Evolutionary conservation across 2,329 filamentous ascomycete species (phyloP).

Genomic region (Allantophomopsis lycopodina): DNA sequence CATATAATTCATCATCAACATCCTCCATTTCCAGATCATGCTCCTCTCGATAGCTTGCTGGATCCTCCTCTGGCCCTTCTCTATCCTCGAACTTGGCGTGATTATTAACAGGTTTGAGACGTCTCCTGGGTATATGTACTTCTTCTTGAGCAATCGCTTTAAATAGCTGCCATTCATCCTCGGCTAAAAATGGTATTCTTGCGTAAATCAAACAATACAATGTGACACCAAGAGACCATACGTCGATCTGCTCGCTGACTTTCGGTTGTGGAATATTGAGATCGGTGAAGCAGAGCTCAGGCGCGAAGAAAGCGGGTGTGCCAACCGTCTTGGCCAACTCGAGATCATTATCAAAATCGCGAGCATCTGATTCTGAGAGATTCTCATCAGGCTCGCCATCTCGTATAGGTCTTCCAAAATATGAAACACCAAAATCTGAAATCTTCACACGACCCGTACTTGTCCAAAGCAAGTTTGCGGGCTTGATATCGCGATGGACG

Average conservation of each 20-base stretch:
- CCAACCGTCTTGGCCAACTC: conserved; percentile 98
- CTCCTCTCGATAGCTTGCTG: conserved; percentile 53
- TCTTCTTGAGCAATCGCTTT: conserved; percentile 82
- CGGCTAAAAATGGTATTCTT: conserved; percentile 82
- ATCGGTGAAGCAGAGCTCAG: conserved; percentile 88
- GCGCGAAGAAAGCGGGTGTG: conserved; percentile 94
- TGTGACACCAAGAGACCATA: conserved; percentile 94
- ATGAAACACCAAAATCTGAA: conserved; percentile 96
- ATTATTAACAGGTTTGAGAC: conserved; percentile 63
- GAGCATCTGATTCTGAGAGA: conserved; percentile 67
- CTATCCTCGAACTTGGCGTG: conserved; percentile 40
- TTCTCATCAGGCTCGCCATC: conserved; percentile 69
- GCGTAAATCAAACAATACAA: conserved; percentile 92
- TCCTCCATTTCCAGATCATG: conserved; percentile 76
- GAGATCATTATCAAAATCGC: conserved; percentile 81
- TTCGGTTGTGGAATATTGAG: conserved; percentile 53
- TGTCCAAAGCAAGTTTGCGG: conserved; percentile 83
- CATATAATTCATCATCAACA: conserved; percentile 65
- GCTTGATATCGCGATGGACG: conserved; percentile 75
- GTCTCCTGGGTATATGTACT: conserved; percentile 73
- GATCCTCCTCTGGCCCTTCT: conserved; percentile 31
- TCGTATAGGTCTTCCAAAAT: conserved; percentile 77
- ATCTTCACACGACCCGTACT: conserved; percentile 84
- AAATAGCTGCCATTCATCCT: conserved; percentile 88
- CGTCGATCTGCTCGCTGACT: conserved; percentile 87